Evolutionary conservation across 768 basidiomycete genomes (phyloP).

Genomic region (Tricholoma saponaceum): DNA sequence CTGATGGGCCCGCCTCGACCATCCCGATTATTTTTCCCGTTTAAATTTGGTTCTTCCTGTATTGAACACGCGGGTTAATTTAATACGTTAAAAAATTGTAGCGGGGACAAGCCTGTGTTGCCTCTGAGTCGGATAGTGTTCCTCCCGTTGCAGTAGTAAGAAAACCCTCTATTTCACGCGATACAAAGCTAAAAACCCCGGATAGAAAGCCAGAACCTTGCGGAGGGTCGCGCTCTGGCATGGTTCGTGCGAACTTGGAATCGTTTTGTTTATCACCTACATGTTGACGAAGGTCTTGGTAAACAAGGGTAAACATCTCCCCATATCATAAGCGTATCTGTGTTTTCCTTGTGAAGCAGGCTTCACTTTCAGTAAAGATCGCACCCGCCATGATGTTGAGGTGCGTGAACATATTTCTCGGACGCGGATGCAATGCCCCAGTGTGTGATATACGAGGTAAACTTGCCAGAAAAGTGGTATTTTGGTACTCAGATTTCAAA

Average conservation of each 20-base stretch:
- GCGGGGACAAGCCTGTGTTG: constrained; percentile 5
- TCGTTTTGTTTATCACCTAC: not conserved
- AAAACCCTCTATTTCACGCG: constrained; percentile 69
- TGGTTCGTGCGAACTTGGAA: not conserved
- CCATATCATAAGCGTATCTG: too few species aligned
- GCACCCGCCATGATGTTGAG: too few species aligned
- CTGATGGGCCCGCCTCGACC: not conserved
- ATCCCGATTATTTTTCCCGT: not conserved
- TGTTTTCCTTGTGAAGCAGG: too few species aligned
- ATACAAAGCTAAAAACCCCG: constrained; percentile 65
- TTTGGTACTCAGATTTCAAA: too few species aligned
- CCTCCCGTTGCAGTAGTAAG: constrained; percentile 60
- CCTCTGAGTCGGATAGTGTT: constrained; percentile 14
- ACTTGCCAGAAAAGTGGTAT: too few species aligned
- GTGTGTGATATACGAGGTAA: too few species aligned
- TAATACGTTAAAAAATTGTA: not conserved
- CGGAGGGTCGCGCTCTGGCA: constrained; percentile 9
- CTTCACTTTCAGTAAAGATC: too few species aligned
- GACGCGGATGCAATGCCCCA: too few species aligned
- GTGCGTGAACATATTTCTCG: too few species aligned
- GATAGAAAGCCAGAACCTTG: constrained; percentile 44
- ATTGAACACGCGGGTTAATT: not conserved
- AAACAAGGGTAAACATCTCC: constrained; percentile 1
- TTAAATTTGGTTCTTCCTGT: not conserved
- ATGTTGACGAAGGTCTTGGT: not conserved